These are phyloP conservation scores for Neoconidiobolus thromboides DNA, from an alignment of 371 early-diverging fungal genomes.

Conservation along the genomic window DNA sequence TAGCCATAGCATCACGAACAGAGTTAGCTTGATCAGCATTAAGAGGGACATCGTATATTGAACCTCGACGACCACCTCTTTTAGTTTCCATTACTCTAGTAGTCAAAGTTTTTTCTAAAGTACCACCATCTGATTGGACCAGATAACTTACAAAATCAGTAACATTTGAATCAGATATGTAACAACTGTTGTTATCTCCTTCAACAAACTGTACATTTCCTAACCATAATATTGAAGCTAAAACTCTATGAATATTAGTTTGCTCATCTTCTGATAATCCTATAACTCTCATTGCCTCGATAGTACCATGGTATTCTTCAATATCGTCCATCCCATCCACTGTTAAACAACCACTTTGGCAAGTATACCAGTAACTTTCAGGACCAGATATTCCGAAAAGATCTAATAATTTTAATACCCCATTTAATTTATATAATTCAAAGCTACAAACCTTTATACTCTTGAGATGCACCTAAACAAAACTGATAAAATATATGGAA, in stretches of 20 bases:
- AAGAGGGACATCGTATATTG: constrained; percentile 61
- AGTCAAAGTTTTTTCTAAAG: constrained; percentile 24
- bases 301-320: constrained; percentile 46
- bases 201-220: constrained; percentile 63
- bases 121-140: constrained; percentile 41
- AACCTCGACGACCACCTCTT: constrained; percentile 61
- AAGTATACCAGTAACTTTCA: constrained; percentile 61
- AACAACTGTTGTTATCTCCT: constrained; percentile 36
- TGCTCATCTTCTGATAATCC: constrained; percentile 52
- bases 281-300: constrained; percentile 63
- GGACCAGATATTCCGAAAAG: constrained; percentile 60
- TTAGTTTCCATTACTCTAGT: constrained; percentile 43
- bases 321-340: constrained; percentile 67
- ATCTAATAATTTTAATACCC: constrained; percentile 17
- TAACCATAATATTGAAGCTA: constrained; percentile 65
- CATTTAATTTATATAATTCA: neutral
- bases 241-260: constrained; percentile 56
- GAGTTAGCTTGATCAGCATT: constrained; percentile 59
- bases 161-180: constrained; percentile 41
- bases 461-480: constrained; percentile 51
- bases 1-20: constrained; percentile 72
- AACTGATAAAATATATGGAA: constrained; percentile 96
- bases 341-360: constrained; percentile 47
- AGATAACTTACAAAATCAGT: constrained; percentile 57
- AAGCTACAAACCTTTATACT: constrained; percentile 31